Base-by-base conservation (phyloP, 331 rosid species). In the Malus hybrid region DNA sequence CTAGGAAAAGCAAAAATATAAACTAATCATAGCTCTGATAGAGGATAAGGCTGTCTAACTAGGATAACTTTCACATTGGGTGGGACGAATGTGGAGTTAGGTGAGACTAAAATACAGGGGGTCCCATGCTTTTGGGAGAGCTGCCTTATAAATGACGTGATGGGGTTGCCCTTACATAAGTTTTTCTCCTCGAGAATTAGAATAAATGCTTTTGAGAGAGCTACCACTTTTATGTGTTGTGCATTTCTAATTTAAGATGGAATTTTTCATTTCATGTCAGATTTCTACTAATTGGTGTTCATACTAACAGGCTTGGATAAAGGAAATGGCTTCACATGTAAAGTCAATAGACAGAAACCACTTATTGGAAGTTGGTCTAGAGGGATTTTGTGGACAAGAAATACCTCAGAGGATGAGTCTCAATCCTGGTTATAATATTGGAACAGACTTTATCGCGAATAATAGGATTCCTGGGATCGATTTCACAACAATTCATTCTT, bases 321-420 rank as follows among this genome's bases (percentile, higher is more conserved):
- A 67, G 81, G 98, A 91, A 88, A 91, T 91, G 97, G 96, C 96
- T 72, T 87, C 83, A 28, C 83, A 87, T 76, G 97, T 90, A 65
- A 94, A 94, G 83, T 90, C 92, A 46, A 87, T 94, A 53, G 98
- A 94, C 76, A 90, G 93, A 79, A 94, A 90, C 46, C 98, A 91
- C 88, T 83, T 94, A 70, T 83, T 91, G 70, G 98, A 94, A 78
- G 97, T 86, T 14, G 98, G 98, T 15, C 80, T 91, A 18, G 98
- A 91, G 86, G 98, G 98, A 4, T 91, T 94, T 79, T 91, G 91
- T 69, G 98, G 98, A 29, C 89, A 83, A 33, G 86, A 93, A 22
- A 86, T 93, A 1, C 98, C 95, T 57, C 92, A 83, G 76, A 88
- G 89, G 70, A 91, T 75, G 79, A 71, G 88, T 58, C 62, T 90